These are phyloP conservation scores for Stephanocyclus meneghinianus DNA, from an alignment of 352 stramenopile species.

Conservation along the genomic window DNA sequence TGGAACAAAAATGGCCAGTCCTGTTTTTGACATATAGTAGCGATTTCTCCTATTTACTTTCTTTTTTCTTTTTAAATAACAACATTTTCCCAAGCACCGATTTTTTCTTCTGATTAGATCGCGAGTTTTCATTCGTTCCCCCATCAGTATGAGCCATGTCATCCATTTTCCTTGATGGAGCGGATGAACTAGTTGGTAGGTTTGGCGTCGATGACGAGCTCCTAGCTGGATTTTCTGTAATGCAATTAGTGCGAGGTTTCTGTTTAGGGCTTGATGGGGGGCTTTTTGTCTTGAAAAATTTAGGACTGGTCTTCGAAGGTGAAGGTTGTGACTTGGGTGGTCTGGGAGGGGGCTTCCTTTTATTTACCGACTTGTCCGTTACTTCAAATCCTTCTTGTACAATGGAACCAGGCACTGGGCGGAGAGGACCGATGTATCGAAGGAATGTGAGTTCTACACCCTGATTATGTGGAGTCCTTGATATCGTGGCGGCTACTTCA, in stretches of 20 bases:
- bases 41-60: not conserved
- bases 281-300: slow-evolving; percentile 10
- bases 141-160: not conserved
- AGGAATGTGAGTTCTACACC: slow-evolving; percentile 74
- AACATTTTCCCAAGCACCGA: slow-evolving; percentile 34
- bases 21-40: not conserved
- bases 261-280: not conserved
- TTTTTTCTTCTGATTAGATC: slow-evolving; percentile 35
- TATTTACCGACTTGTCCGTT: slow-evolving; percentile 36
- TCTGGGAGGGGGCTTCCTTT: slow-evolving; percentile 27
- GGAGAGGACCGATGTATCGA: slow-evolving; percentile 70
- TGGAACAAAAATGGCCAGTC: too few relatives aligned
- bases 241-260: not conserved
- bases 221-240: too few relatives aligned
- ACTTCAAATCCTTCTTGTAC: slow-evolving; percentile 62
- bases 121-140: not conserved
- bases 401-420: slow-evolving; percentile 29
- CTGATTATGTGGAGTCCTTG: slow-evolving; percentile 31
- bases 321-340: slow-evolving; percentile 20
- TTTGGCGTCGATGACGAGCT: not conserved
- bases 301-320: not conserved
- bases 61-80: slow-evolving; percentile 49
- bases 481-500: slow-evolving; percentile 63
- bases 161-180: not conserved
- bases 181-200: not conserved